Evolutionary conservation across 1,284 basidiomycete species (phyloP).

Genomic region (Rhodotorula sp.): DNA sequence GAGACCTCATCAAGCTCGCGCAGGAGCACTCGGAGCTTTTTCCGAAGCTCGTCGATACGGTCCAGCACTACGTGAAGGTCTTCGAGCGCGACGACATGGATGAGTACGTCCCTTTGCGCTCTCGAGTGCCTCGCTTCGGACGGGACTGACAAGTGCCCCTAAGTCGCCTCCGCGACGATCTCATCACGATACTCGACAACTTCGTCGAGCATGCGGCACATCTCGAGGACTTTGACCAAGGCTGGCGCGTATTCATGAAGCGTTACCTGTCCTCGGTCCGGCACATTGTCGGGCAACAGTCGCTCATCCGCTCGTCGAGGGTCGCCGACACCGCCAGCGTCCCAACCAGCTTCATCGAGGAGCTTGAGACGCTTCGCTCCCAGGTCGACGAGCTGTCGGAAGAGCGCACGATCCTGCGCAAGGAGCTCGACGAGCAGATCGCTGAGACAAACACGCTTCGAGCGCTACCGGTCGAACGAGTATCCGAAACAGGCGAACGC

Average conservation of each 20-base stretch:
- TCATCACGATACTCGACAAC: slow-evolving; percentile 64
- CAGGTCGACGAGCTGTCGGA: slow-evolving; percentile 65
- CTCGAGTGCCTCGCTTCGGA: slow-evolving; percentile 54
- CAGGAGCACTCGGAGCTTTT: slow-evolving; percentile 48
- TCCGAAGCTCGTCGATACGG: slow-evolving; percentile 46
- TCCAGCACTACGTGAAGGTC: slow-evolving; percentile 61
- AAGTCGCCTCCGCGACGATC: slow-evolving; percentile 65
- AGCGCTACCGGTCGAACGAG: slow-evolving; percentile 55
- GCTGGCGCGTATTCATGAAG: slow-evolving; percentile 62
- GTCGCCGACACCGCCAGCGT: slow-evolving; percentile 55
- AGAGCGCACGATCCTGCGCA: slow-evolving; percentile 62
- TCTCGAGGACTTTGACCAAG: slow-evolving; percentile 65
- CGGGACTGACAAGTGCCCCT: slow-evolving; percentile 4
- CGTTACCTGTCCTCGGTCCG: slow-evolving; percentile 65
- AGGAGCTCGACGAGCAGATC: slow-evolving; percentile 61
- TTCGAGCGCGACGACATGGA: slow-evolving; percentile 62
- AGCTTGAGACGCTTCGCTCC: slow-evolving; percentile 62
- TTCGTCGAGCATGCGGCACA: slow-evolving; percentile 67
- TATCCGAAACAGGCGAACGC: background rate
- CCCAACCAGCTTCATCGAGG: slow-evolving; percentile 59
- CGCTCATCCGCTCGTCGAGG: slow-evolving; percentile 57
- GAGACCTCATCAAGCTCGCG: slow-evolving; percentile 37
- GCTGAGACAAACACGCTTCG: slow-evolving; percentile 68
- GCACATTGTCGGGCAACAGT: slow-evolving; percentile 66
- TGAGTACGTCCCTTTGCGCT: slow-evolving; percentile 56